phyloP scores from a whole-genome alignment of 495 filamentous ascomycete species.

The Neurospora sp. region DNA sequence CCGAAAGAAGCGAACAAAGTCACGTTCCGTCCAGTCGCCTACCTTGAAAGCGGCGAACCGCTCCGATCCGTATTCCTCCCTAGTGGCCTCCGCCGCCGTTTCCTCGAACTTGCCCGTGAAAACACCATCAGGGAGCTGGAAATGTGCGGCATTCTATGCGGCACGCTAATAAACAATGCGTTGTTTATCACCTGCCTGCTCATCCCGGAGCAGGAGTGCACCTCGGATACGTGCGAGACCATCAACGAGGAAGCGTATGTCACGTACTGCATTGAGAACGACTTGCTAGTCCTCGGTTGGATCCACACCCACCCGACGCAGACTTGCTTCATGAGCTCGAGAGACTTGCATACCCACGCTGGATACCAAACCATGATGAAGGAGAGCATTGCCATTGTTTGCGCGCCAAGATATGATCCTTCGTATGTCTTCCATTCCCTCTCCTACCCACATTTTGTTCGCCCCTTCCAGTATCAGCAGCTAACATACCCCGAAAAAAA shows the following conservation, averaged over 20 bases:
- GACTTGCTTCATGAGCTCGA: conserved; percentile 94
- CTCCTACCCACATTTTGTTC: too few species aligned
- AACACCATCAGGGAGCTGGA: conserved; percentile 80
- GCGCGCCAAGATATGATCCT: conserved; percentile 71
- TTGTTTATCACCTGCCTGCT: conserved; percentile 80
- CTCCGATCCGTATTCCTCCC: conserved; percentile 85
- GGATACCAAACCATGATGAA: conserved; percentile 91
- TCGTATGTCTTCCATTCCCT: conserved; percentile 29
- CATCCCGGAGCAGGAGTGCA: conserved; percentile 83
- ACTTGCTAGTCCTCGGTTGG: conserved; percentile 88
- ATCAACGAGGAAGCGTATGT: conserved; percentile 74
- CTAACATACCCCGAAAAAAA: background rate
- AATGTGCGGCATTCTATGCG: conserved; percentile 90
- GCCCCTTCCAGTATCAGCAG: background rate
- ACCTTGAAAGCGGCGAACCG: conserved; percentile 78
- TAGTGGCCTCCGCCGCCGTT: conserved; percentile 55
- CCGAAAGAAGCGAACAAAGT: conserved; percentile 18
- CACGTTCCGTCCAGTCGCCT: conserved; percentile 77
- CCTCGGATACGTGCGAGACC: conserved; percentile 88
- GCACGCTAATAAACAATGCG: conserved; percentile 83
- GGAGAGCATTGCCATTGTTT: conserved; percentile 95
- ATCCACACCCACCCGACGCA: conserved; percentile 96
- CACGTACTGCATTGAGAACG: conserved; percentile 76
- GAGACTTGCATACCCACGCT: conserved; percentile 85
- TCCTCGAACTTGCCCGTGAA: conserved; percentile 57